These are phyloP conservation scores for Eucalyptus cloeziana DNA, from an alignment of 345 rosid species.

Conservation along the genomic window DNA sequence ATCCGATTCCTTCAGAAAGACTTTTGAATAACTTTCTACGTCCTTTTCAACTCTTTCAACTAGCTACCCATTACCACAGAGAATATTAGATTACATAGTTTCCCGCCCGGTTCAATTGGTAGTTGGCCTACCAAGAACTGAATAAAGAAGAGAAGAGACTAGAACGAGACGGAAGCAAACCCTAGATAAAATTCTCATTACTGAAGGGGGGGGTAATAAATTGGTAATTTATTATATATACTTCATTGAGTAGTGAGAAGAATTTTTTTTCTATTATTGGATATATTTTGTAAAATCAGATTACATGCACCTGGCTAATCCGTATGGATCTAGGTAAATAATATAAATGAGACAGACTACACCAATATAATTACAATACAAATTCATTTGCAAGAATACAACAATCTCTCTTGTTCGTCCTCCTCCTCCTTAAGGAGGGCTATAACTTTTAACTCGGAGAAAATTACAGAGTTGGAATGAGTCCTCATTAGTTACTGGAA, in stretches of 20 bases:
- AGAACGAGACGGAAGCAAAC: not conserved
- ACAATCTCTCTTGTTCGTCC: no score
- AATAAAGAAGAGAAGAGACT: not conserved
- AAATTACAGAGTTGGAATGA: not conserved
- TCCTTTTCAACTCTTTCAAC: not conserved
- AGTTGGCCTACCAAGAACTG: not conserved
- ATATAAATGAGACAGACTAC: no score
- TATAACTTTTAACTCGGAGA: not conserved
- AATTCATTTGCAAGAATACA: not conserved
- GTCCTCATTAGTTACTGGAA: not conserved
- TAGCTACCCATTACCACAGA: not conserved
- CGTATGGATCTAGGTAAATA: no score
- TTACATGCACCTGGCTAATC: no score
- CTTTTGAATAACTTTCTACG: not conserved
- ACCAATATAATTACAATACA: not conserved
- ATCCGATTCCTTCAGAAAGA: not conserved
- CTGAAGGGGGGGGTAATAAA: not conserved
- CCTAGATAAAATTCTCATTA: not conserved
- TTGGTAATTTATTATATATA: not conserved
- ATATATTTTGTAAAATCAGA: not conserved
- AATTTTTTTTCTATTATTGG: not conserved
- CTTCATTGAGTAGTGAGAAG: not conserved
- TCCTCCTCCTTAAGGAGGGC: no score
- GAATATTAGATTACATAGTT: not conserved
- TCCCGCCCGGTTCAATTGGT: not conserved